These are phyloP conservation scores for Panicum miliaceum DNA, from an alignment of 176 grass and related monocot genomes.

Conservation along the genomic window DNA sequence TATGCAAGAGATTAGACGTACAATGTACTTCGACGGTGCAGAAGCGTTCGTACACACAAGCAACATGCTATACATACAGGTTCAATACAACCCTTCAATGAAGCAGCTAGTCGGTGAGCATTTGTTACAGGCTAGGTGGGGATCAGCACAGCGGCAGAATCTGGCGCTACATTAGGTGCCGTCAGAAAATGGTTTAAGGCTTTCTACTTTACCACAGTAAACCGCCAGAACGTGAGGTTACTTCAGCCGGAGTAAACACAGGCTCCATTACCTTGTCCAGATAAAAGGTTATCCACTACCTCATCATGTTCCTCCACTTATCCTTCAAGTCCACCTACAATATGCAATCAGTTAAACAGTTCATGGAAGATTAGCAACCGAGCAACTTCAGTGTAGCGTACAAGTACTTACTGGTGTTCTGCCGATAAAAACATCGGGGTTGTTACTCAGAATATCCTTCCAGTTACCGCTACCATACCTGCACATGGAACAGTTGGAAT, in stretches of 20 bases:
- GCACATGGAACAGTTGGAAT: conserved; percentile 10
- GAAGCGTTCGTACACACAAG: not conserved
- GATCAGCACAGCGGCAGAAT: not conserved
- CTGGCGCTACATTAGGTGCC: not conserved
- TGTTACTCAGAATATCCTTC: conserved; percentile 62
- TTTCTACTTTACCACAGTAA: conserved; percentile 2
- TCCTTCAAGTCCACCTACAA: conserved; percentile 82
- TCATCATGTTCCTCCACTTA: conserved; percentile 90
- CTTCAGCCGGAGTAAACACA: not conserved
- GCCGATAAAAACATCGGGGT: conserved; percentile 61
- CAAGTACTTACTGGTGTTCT: conserved; percentile 58
- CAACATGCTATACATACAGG: not conserved
- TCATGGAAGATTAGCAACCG: not conserved
- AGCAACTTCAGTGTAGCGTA: not conserved
- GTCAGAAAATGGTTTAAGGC: not conserved
- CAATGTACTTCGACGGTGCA: not conserved
- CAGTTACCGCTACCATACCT: conserved; percentile 71
- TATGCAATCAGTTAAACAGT: not conserved
- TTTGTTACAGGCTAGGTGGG: not conserved
- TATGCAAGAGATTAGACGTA: not conserved
- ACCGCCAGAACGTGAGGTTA: not conserved
- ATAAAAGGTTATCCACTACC: conserved; percentile 8
- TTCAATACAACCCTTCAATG: not conserved
- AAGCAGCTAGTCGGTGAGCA: not conserved
- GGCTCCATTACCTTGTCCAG: not conserved